Evolutionary conservation across 202 grass and related monocot genomes (phyloP), one percentile per base, ranked within the genome.

Genomic region (Saccharum hybrid): DNA sequence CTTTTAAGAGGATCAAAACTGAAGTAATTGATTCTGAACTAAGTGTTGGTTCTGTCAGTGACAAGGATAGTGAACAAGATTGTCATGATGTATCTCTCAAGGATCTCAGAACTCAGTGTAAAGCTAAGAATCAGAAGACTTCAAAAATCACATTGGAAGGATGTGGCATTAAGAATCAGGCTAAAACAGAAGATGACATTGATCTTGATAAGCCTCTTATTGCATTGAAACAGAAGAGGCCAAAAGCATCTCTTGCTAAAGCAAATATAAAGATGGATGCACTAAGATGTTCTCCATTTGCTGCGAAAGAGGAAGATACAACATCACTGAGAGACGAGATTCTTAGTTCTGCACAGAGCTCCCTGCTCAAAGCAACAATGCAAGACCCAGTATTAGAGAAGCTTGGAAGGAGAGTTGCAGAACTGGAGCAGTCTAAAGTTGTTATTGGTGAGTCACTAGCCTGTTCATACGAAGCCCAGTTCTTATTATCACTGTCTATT

Each of bases 161-260:
- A 81, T 31, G 72, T 85, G 74, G 40, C 60, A 69, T 45, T 45
- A 49, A 8, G 8, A 45, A 72, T n/a, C 66, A 71, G 63, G 81
- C 51, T 70, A 78, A 70, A 71, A 4, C 37, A 63, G 66, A 87
- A 63, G 85, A 84, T 48, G 86, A 77, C 42, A 26, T 76, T 60
- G 85, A 91, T 76, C 92, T 97, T 66, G 86, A 91, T 75, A 85
- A 90, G 87, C 95, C 90, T 52, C 79, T 97, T 85, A 91, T 94
- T 84, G 41, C 71, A 42, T 86, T 97, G 49, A 97, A 91, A 86
- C 71, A 70, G 40, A 94, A 88, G 68, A 76, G 54, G 26, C 82
- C 74, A 56, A 92, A 86, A 41, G 60, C 33, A 61, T 64, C 71
- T 67, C 74, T 21, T 74, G 37, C 15, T 41, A 82, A 83, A 69